phyloP scores from a whole-genome alignment of 1,139 yeast genomes.

The Petasospora fabianii region DNA sequence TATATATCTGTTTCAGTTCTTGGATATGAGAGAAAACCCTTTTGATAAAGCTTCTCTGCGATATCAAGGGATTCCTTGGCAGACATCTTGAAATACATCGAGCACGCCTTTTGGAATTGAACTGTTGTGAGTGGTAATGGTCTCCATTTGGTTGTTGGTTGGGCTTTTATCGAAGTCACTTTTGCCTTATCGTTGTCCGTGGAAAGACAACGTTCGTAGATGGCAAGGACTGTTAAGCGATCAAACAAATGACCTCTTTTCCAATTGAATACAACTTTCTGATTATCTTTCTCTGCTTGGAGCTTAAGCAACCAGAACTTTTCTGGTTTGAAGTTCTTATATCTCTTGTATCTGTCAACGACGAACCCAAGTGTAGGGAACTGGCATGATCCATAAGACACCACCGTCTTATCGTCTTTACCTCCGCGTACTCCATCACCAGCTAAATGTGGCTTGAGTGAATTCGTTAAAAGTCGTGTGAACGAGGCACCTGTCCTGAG shows the following conservation, averaged over 20 bases:
- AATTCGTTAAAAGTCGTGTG: slow-evolving; percentile 61
- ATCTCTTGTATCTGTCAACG: slow-evolving; percentile 86
- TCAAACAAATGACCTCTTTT: slow-evolving; percentile 69
- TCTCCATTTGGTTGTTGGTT: slow-evolving; percentile 70
- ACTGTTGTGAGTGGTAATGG: slow-evolving; percentile 95
- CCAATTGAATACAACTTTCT: slow-evolving; percentile 51
- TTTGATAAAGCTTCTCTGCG: slow-evolving; percentile 83
- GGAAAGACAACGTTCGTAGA: slow-evolving; percentile 65
- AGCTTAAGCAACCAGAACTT: slow-evolving; percentile 73
- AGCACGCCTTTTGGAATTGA: slow-evolving; percentile 86
- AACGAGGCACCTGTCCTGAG: slow-evolving; percentile 86
- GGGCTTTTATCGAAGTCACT: slow-evolving; percentile 49
- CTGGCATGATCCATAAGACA: slow-evolving; percentile 93
- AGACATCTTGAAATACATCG: slow-evolving; percentile 67
- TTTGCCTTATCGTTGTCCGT: slow-evolving; percentile 38
- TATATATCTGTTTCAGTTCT: slow-evolving; percentile 95
- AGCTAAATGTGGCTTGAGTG: too few relatives aligned
- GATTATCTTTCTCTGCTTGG: slow-evolving; percentile 41
- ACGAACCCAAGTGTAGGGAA: slow-evolving; percentile 96
- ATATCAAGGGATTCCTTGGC: slow-evolving; percentile 79
- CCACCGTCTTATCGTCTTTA: slow-evolving; percentile 29
- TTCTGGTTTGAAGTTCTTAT: slow-evolving; percentile 68
- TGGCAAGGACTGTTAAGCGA: slow-evolving; percentile 52
- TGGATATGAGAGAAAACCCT: slow-evolving; percentile 89
- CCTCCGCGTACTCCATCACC: too few relatives aligned